A percentile compares a stretch with the other conserved stretches of the same genome.
Evolutionary conservation across 768 basidiomycete species (phyloP).

Genomic region (Lentinula lateritia): DNA sequence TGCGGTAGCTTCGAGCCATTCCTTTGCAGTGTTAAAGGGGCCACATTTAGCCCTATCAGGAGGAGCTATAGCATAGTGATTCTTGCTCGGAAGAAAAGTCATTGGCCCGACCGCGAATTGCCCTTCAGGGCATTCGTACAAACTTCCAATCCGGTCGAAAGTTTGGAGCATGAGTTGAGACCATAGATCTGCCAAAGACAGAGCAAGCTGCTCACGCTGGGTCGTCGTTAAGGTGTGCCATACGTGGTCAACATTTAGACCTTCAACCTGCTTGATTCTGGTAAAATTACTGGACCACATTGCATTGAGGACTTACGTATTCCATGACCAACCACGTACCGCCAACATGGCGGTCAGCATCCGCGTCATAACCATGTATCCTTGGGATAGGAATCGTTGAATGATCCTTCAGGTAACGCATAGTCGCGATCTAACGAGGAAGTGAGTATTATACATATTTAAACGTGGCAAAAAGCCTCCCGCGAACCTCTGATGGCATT

Average conservation of each 20-base stretch:
- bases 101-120: conserved; percentile 9
- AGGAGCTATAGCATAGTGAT: not conserved
- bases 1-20: conserved; percentile 7
- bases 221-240: conserved; percentile 3
- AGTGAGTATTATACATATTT: not conserved
- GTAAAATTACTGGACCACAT: not conserved
- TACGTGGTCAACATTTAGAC: not conserved
- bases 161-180: conserved; percentile 4
- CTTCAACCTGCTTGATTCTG: not conserved
- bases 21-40: conserved; percentile 4
- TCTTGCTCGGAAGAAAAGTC: conserved; percentile 3
- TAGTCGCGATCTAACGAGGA: conserved; percentile 8
- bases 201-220: conserved; percentile 3
- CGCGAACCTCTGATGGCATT: conserved; percentile 5
- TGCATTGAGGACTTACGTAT: conserved; percentile 5
- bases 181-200: conserved; percentile 8
- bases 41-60: conserved; percentile 8
- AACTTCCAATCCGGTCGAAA: conserved; percentile 10
- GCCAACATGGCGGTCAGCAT: conserved; percentile 7
- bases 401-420: conserved; percentile 6
- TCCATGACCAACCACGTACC: conserved; percentile 12
- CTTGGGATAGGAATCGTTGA: conserved; percentile 9
- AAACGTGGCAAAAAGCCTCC: not conserved
- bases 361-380: conserved; percentile 7
- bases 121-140: not conserved